phyloP scores from a whole-genome alignment of 139 green algal genomes.

The Chlorella ohadii region DNA sequence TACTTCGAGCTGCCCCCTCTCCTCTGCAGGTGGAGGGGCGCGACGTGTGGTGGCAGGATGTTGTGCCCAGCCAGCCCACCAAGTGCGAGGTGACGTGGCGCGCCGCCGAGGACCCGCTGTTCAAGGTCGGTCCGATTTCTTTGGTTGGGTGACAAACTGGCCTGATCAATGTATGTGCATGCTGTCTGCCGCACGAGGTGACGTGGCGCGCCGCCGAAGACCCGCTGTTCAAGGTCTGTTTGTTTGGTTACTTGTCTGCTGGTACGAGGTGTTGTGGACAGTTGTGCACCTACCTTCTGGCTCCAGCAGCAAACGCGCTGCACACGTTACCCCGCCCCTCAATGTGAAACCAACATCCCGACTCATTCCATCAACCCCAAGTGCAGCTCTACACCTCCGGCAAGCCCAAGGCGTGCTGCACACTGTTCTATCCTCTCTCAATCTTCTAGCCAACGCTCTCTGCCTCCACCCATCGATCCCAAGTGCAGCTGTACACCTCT shows the following conservation, averaged over 20 bases:
- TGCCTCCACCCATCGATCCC: not conserved
- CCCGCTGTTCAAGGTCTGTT: constrained; percentile 89
- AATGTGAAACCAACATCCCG: no score
- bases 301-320: no score
- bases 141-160: no score
- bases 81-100: constrained; percentile 88
- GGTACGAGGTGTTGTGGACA: no score
- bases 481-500: constrained; percentile 92
- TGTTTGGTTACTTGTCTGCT: not conserved
- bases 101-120: constrained; percentile 90
- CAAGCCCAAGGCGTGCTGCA: no score
- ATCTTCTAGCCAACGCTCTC: not conserved
- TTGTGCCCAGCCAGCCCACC: constrained; percentile 60
- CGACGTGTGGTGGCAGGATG: constrained; percentile 91
- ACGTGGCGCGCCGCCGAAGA: constrained; percentile 92
- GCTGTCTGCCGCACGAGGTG: constrained; percentile 69
- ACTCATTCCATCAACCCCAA: no score
- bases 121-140: constrained; percentile 75
- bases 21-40: constrained; percentile 6
- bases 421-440: no score
- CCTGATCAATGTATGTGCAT: no score
- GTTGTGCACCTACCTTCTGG: no score
- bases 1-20: no score
- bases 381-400: no score
- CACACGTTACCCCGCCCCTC: no score